A percentile compares a stretch with the other conserved stretches of the same genome.
Conservation (phyloP, 129 eudicot genomes). For the Lonicera japonica region DNA sequence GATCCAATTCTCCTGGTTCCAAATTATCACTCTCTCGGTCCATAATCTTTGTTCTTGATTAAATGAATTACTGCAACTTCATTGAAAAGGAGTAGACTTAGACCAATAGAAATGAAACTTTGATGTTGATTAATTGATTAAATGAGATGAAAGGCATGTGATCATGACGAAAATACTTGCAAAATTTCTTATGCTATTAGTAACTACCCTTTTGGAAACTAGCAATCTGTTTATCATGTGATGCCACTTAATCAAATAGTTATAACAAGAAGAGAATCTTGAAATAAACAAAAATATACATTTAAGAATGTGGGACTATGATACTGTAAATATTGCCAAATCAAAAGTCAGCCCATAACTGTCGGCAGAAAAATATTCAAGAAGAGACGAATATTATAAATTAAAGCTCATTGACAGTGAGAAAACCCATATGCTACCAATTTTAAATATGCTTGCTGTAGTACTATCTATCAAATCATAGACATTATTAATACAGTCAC, state of each 20-base stretch:
- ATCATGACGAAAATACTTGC: too few relatives aligned
- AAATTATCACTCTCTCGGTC: constrained; percentile 28
- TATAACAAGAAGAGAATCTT: not conserved
- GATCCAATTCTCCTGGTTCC: constrained; percentile 40
- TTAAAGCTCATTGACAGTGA: too few relatives aligned
- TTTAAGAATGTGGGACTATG: not conserved
- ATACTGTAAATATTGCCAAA: not conserved
- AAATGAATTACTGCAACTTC: not conserved
- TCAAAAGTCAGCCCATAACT: not conserved
- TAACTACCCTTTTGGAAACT: not conserved
- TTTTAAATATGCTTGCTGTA: too few relatives aligned
- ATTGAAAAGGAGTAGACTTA: too few relatives aligned
- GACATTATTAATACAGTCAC: too few relatives aligned
- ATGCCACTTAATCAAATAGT: too few relatives aligned
- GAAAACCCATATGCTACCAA: too few relatives aligned
- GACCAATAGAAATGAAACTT: too few relatives aligned
- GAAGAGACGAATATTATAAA: too few relatives aligned
- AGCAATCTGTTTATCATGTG: too few relatives aligned
- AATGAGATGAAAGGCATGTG: constrained; percentile 1
- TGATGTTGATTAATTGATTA: not conserved
- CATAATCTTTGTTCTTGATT: constrained; percentile 23
- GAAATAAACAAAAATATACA: not conserved
- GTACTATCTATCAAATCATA: too few relatives aligned
- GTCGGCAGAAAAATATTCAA: too few relatives aligned
- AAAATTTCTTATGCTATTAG: not conserved